These are phyloP conservation scores for Coemansia sp. DNA, from an alignment of 192 early-diverging fungal species.

Conservation along the genomic window DNA sequence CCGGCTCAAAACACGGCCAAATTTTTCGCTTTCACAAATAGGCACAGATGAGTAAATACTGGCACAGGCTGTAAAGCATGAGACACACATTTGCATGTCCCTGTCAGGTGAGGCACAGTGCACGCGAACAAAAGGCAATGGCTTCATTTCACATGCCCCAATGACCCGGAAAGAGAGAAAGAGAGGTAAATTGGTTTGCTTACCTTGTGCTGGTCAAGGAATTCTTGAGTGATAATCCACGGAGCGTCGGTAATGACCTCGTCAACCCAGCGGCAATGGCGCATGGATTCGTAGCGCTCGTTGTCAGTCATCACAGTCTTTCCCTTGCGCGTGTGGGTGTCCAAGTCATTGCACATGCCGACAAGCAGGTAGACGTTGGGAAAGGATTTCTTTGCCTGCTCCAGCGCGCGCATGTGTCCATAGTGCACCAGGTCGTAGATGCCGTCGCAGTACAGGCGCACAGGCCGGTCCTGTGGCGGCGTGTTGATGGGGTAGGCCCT, in stretches of 20 bases:
- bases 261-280: constrained; percentile 83
- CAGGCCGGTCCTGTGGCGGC: constrained; percentile 63
- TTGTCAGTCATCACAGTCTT: constrained; percentile 75
- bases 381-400: constrained; percentile 79
- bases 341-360: constrained; percentile 68
- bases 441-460: constrained; percentile 82
- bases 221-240: constrained; percentile 72
- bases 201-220: constrained; percentile 64
- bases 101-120: too few relatives aligned
- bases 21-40: too few relatives aligned
- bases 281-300: constrained; percentile 73
- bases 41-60: too few relatives aligned
- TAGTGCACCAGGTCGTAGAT: constrained; percentile 84
- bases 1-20: too few relatives aligned
- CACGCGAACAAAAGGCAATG: too few relatives aligned
- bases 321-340: constrained; percentile 74
- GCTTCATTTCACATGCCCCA: too few relatives aligned
- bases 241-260: constrained; percentile 73
- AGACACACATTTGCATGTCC: too few relatives aligned
- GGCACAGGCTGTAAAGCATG: too few relatives aligned
- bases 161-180: too few relatives aligned
- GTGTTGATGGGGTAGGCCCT: constrained; percentile 58
- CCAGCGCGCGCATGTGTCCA: constrained; percentile 73
- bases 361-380: constrained; percentile 73
- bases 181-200: neutral